Evolutionary conservation across 116 monocot species (phyloP), one percentile per base, ranked within the genome.

Genomic region (Papilionanthe hybrid): DNA sequence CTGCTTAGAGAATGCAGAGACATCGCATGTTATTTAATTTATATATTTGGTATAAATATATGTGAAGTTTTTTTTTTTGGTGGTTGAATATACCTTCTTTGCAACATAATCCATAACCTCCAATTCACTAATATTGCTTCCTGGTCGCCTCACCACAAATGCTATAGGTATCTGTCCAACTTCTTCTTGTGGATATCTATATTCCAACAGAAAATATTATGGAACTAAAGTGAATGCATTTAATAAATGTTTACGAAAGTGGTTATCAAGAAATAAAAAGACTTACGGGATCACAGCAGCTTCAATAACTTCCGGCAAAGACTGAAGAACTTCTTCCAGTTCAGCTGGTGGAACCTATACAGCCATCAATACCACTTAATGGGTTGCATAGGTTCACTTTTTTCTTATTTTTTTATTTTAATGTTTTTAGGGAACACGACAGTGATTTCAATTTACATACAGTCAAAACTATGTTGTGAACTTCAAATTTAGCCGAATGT

Each of bases 251-350:
- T 15, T 53, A 53, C 17, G 18, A 53, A 13, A 4, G 53, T 0
- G 3, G 4, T 53, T 0, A 53, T 15, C 17, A 13, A 53, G 4
- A 17, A 53, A 53, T 47, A 12, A 37, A 72, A 42, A 60, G 19
- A 87, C 92, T 28, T 83, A 92, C 92, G 92, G 90, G 55, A 92
- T 37, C 1, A 92, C 92, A 41, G 88, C 92, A 73, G 82, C 86
- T 75, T 92, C 92, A 15, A 44, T 55, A 71, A 92, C 72, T 63
- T 81, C 86, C 67, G 87, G 88, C 27, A 75, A 66, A 15, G 82
- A 78, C 0, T 79, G 88, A 65, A 92, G 88, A 29, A 92, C 29
- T 27, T 79, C 80, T 44, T 90, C 92, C 67, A 92, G 66, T 74
- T 92, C 92, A 48, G 79, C 84, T 4, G 87, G 87, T 17, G 87